Evolutionary conservation across 2,329 filamentous ascomycete genomes (phyloP).

Genomic region (Setomelanomma holmii): DNA sequence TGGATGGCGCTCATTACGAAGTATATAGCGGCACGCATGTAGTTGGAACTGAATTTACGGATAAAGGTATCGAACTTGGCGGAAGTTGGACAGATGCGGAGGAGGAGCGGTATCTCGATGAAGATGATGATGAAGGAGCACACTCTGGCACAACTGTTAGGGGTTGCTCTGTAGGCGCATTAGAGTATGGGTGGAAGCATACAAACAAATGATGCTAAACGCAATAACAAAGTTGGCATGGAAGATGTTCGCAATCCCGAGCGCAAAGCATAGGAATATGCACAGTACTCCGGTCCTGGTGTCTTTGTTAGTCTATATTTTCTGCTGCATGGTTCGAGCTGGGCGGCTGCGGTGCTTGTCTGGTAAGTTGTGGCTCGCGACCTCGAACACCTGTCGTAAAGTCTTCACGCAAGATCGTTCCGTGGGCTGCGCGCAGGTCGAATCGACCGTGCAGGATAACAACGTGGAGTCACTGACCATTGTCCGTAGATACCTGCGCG

Average conservation of each 20-base stretch:
- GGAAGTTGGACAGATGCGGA: constrained; percentile 97
- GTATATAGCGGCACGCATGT: constrained; percentile 93
- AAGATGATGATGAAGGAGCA: constrained; percentile 59
- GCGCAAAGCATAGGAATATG: constrained; percentile 70
- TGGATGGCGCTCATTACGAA: constrained; percentile 79
- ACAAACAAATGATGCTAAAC: constrained; percentile 64
- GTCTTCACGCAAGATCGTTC: neutral
- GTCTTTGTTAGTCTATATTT: constrained; percentile 18
- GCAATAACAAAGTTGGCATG: constrained; percentile 64
- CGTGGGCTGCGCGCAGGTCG: neutral
- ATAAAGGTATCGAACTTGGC: constrained; percentile 86
- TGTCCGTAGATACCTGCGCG: constrained; percentile 70
- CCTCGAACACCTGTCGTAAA: neutral
- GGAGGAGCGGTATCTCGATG: constrained; percentile 83
- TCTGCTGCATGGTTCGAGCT: neutral
- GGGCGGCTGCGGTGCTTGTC: too few species aligned
- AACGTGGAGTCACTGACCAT: constrained; percentile 59
- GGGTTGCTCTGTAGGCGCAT: neutral
- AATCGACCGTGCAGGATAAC: neutral
- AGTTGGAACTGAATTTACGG: constrained; percentile 93
- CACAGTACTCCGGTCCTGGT: constrained; percentile 64
- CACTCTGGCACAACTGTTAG: constrained; percentile 43
- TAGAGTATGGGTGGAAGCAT: constrained; percentile 22
- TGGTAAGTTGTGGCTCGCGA: too few species aligned
- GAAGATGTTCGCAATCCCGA: constrained; percentile 74